Conservation (phyloP, 2,329 filamentous ascomycete species). For the Bipolaris zeicola region DNA sequence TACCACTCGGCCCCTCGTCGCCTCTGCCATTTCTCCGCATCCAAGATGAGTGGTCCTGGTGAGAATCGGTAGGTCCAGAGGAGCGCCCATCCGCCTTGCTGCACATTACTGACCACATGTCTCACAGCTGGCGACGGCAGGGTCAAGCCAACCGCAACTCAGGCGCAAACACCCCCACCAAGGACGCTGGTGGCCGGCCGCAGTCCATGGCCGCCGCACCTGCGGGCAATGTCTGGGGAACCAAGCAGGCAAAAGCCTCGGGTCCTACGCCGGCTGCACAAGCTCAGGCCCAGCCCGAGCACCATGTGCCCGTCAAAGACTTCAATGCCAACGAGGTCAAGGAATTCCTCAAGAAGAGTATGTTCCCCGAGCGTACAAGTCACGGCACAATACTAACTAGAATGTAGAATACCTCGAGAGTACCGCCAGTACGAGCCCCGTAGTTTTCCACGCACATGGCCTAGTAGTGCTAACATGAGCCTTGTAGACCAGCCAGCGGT, state of each 20-base stretch:
- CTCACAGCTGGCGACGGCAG: slow-evolving; percentile 44
- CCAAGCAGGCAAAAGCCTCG: slow-evolving; percentile 38
- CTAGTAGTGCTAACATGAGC: slow-evolving; percentile 25
- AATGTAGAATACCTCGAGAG: slow-evolving; percentile 36
- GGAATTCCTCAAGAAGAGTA: slow-evolving; percentile 51
- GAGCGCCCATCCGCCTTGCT: not conserved
- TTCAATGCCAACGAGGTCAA: slow-evolving; percentile 54
- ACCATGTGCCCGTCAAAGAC: slow-evolving; percentile 46
- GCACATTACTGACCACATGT: slow-evolving; percentile 20
- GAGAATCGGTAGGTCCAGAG: slow-evolving; percentile 42
- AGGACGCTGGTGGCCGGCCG: slow-evolving; percentile 41
- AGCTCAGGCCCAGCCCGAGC: slow-evolving; percentile 31
- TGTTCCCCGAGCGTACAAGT: slow-evolving; percentile 10
- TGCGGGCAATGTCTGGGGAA: slow-evolving; percentile 45
- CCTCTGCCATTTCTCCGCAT: slow-evolving; percentile 31
- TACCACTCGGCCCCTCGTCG: slow-evolving; percentile 34
- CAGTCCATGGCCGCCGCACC: slow-evolving; percentile 38
- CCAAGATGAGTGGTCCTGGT: slow-evolving; percentile 47
- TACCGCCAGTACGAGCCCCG: slow-evolving; percentile 31
- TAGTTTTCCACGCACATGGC: slow-evolving; percentile 1
- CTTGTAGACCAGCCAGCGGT: slow-evolving; percentile 37
- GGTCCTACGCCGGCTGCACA: slow-evolving; percentile 21
- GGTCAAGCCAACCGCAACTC: slow-evolving; percentile 42
- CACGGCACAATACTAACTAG: slow-evolving; percentile 23
- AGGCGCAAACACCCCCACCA: slow-evolving; percentile 42